Evolutionary conservation across 1,139 yeast species (phyloP).

Genomic region (Hanseniaspora gamundiae): DNA sequence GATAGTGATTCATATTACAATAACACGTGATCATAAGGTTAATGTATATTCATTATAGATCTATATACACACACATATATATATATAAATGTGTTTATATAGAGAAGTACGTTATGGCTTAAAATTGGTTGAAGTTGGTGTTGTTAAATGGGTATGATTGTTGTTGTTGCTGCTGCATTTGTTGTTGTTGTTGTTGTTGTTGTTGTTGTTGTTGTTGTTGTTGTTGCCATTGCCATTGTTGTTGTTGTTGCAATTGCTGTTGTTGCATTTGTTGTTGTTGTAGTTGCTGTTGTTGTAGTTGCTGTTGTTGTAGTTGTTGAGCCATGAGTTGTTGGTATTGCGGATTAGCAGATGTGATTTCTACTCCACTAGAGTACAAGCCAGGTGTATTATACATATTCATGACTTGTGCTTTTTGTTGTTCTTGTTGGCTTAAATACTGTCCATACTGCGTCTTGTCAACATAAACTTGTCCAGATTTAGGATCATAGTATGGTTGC

Average conservation of each 20-base stretch:
- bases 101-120: no score
- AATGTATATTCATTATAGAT: no score
- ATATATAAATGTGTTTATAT: not conserved
- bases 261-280: conserved; percentile 15
- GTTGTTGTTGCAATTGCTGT: conserved; percentile 9
- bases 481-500: conserved; percentile 24
- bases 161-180: conserved; percentile 22
- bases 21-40: no score
- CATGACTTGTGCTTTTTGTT: conserved; percentile 10
- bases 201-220: conserved; percentile 11
- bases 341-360: conserved; percentile 20
- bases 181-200: conserved; percentile 11
- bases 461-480: conserved; percentile 22
- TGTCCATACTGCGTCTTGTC: conserved; percentile 14
- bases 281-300: conserved; percentile 18
- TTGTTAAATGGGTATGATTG: conserved; percentile 3
- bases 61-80: no score
- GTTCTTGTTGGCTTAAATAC: conserved; percentile 14
- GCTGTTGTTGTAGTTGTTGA: conserved; percentile 21
- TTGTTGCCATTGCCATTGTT: conserved; percentile 8
- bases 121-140: not conserved
- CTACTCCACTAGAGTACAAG: conserved; percentile 20
- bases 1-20: no score
- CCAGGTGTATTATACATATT: conserved; percentile 17
- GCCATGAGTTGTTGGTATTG: conserved; percentile 22